phyloP scores from a whole-genome alignment of 768 basidiomycete genomes.

The Boletus reticuloceps region DNA sequence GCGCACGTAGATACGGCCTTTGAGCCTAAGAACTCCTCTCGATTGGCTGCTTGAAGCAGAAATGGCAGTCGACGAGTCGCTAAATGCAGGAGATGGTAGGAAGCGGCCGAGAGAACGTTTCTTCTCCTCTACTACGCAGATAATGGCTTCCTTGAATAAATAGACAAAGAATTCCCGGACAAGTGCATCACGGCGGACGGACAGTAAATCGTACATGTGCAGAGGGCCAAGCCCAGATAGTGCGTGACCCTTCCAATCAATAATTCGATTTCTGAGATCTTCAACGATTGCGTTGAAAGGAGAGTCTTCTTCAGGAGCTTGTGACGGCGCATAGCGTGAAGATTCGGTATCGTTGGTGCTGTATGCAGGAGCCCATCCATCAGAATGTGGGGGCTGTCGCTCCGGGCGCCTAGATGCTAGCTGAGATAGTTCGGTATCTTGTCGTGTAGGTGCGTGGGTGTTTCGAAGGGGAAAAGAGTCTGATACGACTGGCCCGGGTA shows the following conservation, averaged over 20 bases:
- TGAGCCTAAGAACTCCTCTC: conserved; percentile 80
- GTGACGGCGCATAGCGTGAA: conserved; percentile 29
- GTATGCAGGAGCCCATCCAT: conserved; percentile 28
- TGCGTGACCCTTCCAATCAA: conserved; percentile 95
- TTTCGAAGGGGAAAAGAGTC: conserved; percentile 44
- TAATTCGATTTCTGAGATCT: conserved; percentile 86
- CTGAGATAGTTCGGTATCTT: conserved; percentile 23
- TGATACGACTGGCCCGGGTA: conserved; percentile 53
- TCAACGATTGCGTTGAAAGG: conserved; percentile 84
- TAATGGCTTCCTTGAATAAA: conserved; percentile 95
- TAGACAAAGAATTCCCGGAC: conserved; percentile 96
- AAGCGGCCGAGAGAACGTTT: conserved; percentile 78
- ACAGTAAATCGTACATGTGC: conserved; percentile 89
- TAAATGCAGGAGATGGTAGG: conserved; percentile 60
- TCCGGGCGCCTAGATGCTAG: conserved; percentile 9
- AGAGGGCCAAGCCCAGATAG: conserved; percentile 85
- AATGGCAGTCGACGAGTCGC: conserved; percentile 47
- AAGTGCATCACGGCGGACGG: conserved; percentile 83
- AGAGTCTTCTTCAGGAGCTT: conserved; percentile 54
- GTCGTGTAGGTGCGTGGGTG: conserved; percentile 16
- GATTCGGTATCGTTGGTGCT: conserved; percentile 29
- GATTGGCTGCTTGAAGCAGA: conserved; percentile 31
- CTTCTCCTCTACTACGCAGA: conserved; percentile 97
- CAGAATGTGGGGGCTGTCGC: conserved; percentile 18
- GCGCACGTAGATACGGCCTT: conserved; percentile 92